Percentiles rank a stretch among this genome's conserved stretches.
Conservation (phyloP, 805 yeast genomes). For the Monosporozyma yasuniensis region DNA sequence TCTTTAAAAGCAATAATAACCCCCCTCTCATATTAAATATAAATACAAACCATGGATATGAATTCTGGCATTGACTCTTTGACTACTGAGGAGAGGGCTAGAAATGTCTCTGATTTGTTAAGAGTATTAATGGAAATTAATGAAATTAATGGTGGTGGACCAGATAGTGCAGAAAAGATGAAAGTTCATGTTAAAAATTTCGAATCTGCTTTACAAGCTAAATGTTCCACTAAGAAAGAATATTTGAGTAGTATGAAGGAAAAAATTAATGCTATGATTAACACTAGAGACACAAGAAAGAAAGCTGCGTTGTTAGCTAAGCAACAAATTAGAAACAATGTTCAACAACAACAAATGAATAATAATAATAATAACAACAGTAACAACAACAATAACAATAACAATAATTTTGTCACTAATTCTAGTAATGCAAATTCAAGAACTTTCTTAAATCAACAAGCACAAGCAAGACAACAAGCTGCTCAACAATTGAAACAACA, state of each 20-base stretch:
- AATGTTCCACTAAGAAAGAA: constrained; percentile 44
- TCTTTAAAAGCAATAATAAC: no score
- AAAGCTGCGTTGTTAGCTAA: constrained; percentile 9
- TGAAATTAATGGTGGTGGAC: constrained; percentile 29
- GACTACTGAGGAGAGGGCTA: constrained; percentile 26
- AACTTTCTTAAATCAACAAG: constrained; percentile 39
- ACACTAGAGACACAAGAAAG: constrained; percentile 24
- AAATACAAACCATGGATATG: background rate
- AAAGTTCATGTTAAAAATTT: constrained; percentile 58
- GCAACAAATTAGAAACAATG: background rate
- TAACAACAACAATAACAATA: constrained; percentile 24
- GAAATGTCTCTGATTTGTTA: constrained; percentile 27
- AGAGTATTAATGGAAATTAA: constrained; percentile 30
- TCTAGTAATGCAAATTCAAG: constrained; percentile 29
- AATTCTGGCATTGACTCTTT: constrained; percentile 16
- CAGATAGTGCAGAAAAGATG: constrained; percentile 34
- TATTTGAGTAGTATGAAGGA: constrained; percentile 44
- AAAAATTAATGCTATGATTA: constrained; percentile 35
- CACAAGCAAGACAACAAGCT: constrained; percentile 44
- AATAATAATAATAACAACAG: constrained; percentile 15
- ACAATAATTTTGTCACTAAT: constrained; percentile 9
- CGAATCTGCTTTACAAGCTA: constrained; percentile 55
- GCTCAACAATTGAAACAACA: constrained; percentile 35
- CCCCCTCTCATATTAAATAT: no score
- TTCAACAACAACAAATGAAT: background rate